A percentile compares a stretch with the other conserved stretches of the same genome.
phyloP scores from a whole-genome alignment of 208 protist species.

The Trichomonas vaginalis region DNA sequence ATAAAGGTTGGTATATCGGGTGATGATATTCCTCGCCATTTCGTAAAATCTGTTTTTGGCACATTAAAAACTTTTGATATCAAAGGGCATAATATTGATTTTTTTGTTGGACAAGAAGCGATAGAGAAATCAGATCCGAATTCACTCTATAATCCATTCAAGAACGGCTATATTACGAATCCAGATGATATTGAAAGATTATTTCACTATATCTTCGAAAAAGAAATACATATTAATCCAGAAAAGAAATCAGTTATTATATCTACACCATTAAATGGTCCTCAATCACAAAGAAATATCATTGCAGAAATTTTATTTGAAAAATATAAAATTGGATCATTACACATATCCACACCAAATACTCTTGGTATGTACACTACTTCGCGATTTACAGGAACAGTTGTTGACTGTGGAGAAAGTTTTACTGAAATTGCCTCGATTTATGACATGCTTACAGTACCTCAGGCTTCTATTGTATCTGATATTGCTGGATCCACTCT shows the following conservation, averaged over 20 bases:
- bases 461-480: constrained; percentile 44
- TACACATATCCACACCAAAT: constrained; percentile 68
- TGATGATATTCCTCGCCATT: constrained; percentile 75
- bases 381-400: constrained; percentile 58
- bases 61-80: constrained; percentile 68
- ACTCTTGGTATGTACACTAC: constrained; percentile 68
- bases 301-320: constrained; percentile 68
- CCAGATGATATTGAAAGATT: background rate
- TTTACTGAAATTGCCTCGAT: constrained; percentile 85
- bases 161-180: background rate
- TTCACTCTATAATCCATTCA: constrained; percentile 26
- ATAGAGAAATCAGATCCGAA: constrained; percentile 55
- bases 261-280: constrained; percentile 62
- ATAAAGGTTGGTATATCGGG: constrained; percentile 77
- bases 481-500: constrained; percentile 54
- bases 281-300: constrained; percentile 61
- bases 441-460: constrained; percentile 57
- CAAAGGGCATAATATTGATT: constrained; percentile 40
- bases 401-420: constrained; percentile 80
- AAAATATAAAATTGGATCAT: constrained; percentile 53
- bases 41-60: constrained; percentile 83
- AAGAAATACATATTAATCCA: constrained; percentile 79
- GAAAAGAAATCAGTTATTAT: constrained; percentile 82
- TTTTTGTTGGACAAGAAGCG: background rate
- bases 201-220: constrained; percentile 35